These are phyloP conservation scores for Fusarium poae DNA, from an alignment of 2,329 filamentous ascomycete genomes.

Conservation along the genomic window DNA sequence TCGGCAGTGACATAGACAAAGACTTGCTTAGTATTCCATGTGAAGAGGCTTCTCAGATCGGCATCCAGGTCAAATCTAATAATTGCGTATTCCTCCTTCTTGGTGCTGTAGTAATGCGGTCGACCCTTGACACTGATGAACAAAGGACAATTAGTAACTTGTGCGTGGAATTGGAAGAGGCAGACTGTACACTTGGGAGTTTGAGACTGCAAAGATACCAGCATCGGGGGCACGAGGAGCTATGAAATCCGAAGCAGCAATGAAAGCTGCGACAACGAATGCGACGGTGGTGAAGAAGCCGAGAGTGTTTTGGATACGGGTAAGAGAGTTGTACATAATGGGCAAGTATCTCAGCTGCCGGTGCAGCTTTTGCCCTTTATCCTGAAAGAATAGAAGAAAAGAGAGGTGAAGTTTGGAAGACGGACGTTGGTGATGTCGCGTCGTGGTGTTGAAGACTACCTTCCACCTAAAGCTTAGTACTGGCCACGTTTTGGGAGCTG, in stretches of 20 bases:
- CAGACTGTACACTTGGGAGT: slow-evolving; percentile 82
- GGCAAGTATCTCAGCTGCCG: slow-evolving; percentile 33
- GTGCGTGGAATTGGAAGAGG: background rate
- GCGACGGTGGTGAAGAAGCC: slow-evolving; percentile 98
- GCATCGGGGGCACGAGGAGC: slow-evolving; percentile 75
- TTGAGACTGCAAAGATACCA: slow-evolving; percentile 72
- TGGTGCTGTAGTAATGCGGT: slow-evolving; percentile 94
- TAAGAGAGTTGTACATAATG: slow-evolving; percentile 88
- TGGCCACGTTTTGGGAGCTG: slow-evolving; percentile 46
- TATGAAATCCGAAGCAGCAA: slow-evolving; percentile 83
- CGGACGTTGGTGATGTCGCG: slow-evolving; percentile 34
- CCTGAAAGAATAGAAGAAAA: slow-evolving; percentile 11
- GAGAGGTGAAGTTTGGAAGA: slow-evolving; percentile 12
- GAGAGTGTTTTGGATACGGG: slow-evolving; percentile 91
- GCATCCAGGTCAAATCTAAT: slow-evolving; percentile 94
- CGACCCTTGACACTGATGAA: slow-evolving; percentile 80
- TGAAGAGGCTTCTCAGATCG: slow-evolving; percentile 92
- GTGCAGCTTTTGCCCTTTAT: slow-evolving; percentile 34
- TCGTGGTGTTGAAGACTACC: slow-evolving; percentile 33
- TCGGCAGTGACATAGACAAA: slow-evolving; percentile 95
- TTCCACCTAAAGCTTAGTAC: slow-evolving; percentile 8
- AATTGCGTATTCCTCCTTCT: slow-evolving; percentile 95
- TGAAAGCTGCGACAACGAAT: slow-evolving; percentile 81
- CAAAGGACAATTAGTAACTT: slow-evolving; percentile 14
- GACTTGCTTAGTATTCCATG: slow-evolving; percentile 99